Percentiles rank a stretch among this genome's conserved stretches.
Conservation (phyloP, 106 monocot species). For the Amphibolis antarctica region DNA sequence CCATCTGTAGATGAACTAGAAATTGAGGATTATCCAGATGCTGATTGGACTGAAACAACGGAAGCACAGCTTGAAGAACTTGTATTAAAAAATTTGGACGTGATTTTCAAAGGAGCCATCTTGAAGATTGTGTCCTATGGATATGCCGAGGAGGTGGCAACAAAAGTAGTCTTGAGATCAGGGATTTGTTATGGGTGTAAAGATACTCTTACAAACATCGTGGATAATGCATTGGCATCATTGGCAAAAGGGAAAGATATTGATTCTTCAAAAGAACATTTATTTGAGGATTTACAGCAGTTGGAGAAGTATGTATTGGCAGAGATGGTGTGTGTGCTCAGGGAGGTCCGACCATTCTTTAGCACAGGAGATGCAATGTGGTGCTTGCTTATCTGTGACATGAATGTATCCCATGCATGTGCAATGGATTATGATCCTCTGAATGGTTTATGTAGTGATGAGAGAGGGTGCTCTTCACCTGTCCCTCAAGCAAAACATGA, state of each 20-base stretch:
- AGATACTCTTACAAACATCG: slow-evolving; percentile 47
- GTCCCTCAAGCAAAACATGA: slow-evolving; percentile 17
- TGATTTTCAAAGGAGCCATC: slow-evolving; percentile 50
- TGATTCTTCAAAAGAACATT: slow-evolving; percentile 30
- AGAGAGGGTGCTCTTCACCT: slow-evolving; percentile 6
- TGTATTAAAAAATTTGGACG: slow-evolving; percentile 42
- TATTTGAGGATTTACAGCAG: slow-evolving; percentile 47
- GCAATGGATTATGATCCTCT: slow-evolving; percentile 32
- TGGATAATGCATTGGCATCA: slow-evolving; percentile 53
- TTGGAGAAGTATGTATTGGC: slow-evolving; percentile 43
- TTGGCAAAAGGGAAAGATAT: slow-evolving; percentile 39
- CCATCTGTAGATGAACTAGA: slow-evolving; percentile 17
- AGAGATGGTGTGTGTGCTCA: slow-evolving; percentile 68
- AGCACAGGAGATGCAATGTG: slow-evolving; percentile 83
- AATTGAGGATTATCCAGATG: slow-evolving; percentile 37
- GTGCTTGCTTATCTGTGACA: slow-evolving; percentile 70
- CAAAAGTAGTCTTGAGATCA: slow-evolving; percentile 41
- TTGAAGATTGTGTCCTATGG: slow-evolving; percentile 42
- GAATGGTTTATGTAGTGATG: slow-evolving; percentile 17
- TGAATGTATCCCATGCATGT: slow-evolving; percentile 72
- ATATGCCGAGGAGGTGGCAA: slow-evolving; percentile 50
- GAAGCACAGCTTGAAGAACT: slow-evolving; percentile 74
- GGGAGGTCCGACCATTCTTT: slow-evolving; percentile 50
- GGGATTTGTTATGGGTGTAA: slow-evolving; percentile 42
- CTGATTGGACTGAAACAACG: slow-evolving; percentile 45